Base-by-base conservation (phyloP, 108 stramenopile genomes). In the Pseudonitzschia multiseries region DNA sequence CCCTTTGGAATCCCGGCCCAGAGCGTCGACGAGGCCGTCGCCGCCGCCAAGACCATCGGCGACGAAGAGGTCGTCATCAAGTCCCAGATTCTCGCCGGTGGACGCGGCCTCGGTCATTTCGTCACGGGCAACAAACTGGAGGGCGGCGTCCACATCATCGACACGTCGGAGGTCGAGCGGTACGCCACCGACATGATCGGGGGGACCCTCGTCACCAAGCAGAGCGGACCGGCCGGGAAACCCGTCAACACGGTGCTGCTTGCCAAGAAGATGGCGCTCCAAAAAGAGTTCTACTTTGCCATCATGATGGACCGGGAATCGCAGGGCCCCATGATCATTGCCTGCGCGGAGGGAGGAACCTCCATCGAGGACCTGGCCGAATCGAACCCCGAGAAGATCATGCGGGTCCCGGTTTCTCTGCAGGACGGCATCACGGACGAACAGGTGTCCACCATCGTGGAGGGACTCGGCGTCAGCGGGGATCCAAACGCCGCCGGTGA, bases 141-240 rank as follows among this genome's bases (percentile, higher is more conserved):
- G 74, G 93, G 95, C 56, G 95, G 95, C 9, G 95, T 96, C 10
- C 93, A 94, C 70, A 84, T 96, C 82, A 75, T 91, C 65, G 75
- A 78, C 28, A 73, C 85, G 12, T 76, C 64, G 0, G 82, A 96
- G 28, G 94, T 87, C 10, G 64, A 56, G 17, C 68, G 91, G 26
- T 69, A 81, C 14, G 90, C 94, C n/a, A 70, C 75, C n/a, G 74
- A 87, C 51, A 95, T 95, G 94, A 78, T 95, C 27, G 92, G 92
- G 10, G 83, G 90, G 53, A 77, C 78, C 66, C 83, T 95, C 28
- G 84, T 95, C 51, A 95, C 94, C 36, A 95, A 95, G 78, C 94
- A 95, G 82, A 71, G 79, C 2, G 61, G 61, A 17, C 80, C 80
- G 4, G 65, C 75, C 52, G 83, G 86, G 12, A 79, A 81, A 17